Conservation (phyloP, 352 stramenopile species). For the Phytophthora aleatoria region DNA sequence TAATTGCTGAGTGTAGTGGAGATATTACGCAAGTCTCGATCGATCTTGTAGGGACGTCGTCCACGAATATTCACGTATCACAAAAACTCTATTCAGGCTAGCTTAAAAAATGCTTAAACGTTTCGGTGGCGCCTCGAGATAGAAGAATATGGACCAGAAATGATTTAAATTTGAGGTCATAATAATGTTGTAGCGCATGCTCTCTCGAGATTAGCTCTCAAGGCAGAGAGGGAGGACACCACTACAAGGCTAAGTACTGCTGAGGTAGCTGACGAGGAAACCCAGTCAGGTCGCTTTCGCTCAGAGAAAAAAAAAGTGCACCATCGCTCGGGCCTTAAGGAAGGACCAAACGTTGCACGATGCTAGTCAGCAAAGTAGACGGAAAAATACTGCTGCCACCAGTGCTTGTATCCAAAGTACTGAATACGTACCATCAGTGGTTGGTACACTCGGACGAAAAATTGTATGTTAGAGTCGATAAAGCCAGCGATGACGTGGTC, state of each 20-base stretch:
- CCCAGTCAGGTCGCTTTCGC: neutral
- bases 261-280: neutral
- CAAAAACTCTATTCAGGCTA: neutral
- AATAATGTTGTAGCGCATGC: no score
- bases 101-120: no score
- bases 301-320: no score
- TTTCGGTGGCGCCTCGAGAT: no score
- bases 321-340: no score
- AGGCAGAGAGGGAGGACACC: neutral
- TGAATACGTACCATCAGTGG: neutral
- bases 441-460: no score
- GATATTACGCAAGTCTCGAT: neutral
- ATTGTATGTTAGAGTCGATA: no score
- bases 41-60: neutral
- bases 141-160: no score
- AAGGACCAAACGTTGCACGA: neutral
- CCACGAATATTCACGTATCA: neutral
- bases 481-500: no score
- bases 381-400: neutral
- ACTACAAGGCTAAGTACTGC: neutral
- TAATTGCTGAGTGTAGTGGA: no score
- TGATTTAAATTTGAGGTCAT: no score
- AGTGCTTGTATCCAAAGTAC: neutral
- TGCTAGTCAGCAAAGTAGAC: neutral
- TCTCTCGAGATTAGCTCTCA: no score